Conservation (phyloP, 2,329 filamentous ascomycete genomes). For the Sporothrix brunneoviolacea region DNA sequence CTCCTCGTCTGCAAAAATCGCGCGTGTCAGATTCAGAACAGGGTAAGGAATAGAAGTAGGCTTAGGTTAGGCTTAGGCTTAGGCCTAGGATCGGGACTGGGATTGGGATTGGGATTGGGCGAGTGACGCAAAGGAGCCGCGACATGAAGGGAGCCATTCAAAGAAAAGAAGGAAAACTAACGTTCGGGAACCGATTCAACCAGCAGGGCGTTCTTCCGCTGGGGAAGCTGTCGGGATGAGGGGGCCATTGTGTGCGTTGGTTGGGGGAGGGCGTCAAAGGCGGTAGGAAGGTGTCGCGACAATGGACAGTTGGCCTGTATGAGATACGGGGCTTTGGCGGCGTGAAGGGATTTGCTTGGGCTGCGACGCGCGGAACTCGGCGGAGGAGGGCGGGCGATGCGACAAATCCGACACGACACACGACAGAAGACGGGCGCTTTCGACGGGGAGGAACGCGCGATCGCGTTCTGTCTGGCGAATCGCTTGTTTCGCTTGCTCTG, state of each 20-base stretch:
- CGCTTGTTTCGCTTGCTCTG: neutral
- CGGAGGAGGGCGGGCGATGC: neutral
- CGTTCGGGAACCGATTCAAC: slow-evolving; percentile 45
- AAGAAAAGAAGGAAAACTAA: slow-evolving; percentile 26
- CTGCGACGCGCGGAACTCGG: neutral
- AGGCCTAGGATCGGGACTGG: too few species aligned
- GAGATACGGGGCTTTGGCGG: neutral
- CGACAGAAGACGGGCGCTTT: neutral
- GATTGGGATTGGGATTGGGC: neutral
- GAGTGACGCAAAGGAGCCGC: neutral
- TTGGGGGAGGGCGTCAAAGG: too few species aligned
- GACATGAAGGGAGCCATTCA: neutral
- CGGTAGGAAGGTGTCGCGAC: neutral
- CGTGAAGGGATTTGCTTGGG: neutral
- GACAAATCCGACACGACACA: neutral
- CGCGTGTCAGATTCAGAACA: neutral
- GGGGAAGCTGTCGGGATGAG: slow-evolving; percentile 29
- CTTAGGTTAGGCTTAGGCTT: too few species aligned
- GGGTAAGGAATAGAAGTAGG: too few species aligned
- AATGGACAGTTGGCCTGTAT: slow-evolving; percentile 3
- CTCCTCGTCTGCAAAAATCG: slow-evolving; percentile 50
- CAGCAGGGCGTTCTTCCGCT: slow-evolving; percentile 48
- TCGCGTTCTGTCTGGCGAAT: neutral
- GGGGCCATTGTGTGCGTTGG: slow-evolving; percentile 20
- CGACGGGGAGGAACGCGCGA: neutral